Conservation (phyloP, 78 protist species). For the Polysphondylium violaceum region DNA sequence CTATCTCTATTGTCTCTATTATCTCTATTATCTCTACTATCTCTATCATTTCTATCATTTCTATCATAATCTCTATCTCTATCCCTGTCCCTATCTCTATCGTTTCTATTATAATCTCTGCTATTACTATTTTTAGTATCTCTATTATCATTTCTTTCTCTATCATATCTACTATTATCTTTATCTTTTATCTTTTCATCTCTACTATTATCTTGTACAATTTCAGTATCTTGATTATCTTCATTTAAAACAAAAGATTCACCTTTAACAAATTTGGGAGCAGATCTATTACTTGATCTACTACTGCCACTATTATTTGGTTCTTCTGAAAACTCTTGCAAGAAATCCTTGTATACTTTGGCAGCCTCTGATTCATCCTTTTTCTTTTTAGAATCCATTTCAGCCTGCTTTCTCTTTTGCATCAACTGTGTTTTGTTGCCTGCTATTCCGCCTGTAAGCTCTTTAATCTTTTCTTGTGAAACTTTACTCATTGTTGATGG, state of each 20-base stretch:
- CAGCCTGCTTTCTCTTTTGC: constrained; percentile 26
- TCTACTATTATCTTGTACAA: not conserved
- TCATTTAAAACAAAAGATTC: not conserved
- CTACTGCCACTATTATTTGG: too few relatives aligned
- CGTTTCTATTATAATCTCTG: not conserved
- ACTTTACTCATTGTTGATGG: constrained; percentile 30
- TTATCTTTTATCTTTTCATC: not conserved
- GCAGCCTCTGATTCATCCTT: not conserved
- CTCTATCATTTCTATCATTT: not conserved
- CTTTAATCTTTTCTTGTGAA: constrained; percentile 13
- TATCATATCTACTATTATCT: not conserved
- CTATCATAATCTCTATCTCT: not conserved
- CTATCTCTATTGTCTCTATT: not conserved
- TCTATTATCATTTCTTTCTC: not conserved
- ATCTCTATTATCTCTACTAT: not conserved
- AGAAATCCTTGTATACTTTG: constrained; percentile 18
- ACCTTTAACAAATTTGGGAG: constrained; percentile 43
- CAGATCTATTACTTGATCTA: too few relatives aligned
- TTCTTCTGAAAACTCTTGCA: not conserved
- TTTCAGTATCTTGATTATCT: not conserved
- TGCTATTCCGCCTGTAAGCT: not conserved
- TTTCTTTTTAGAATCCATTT: constrained; percentile 17
- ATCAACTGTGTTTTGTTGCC: not conserved
- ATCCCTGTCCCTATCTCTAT: not conserved
- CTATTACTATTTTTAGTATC: not conserved